A percentile compares a stretch with the other conserved stretches of the same genome.
phyloP scores from a whole-genome alignment of 345 rosid genomes.

The Brassica rapa region DNA sequence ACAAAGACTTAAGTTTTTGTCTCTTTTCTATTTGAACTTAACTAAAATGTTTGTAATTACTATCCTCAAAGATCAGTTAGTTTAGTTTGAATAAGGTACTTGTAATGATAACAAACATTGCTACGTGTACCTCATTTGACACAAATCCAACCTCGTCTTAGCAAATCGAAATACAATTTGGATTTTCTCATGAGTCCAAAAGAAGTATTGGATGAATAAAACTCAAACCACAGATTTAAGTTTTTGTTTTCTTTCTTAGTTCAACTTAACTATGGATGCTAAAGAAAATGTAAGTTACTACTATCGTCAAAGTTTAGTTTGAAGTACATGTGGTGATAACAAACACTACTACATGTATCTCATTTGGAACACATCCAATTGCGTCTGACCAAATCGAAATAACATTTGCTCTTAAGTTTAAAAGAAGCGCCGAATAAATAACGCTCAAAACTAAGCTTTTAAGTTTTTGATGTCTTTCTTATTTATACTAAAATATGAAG shows the following conservation, averaged over 20 bases:
- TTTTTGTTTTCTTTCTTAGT: neutral
- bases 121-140: neutral
- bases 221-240: neutral
- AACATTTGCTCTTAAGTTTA: too few species aligned
- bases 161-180: constrained; percentile 9
- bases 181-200: constrained; percentile 1
- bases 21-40: neutral
- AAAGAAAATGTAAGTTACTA: neutral
- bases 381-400: too few species aligned
- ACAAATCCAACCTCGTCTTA: neutral
- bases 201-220: constrained; percentile 16
- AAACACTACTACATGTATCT: too few species aligned
- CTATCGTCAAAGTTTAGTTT: neutral
- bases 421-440: too few species aligned
- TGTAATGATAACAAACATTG: neutral
- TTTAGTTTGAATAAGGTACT: neutral
- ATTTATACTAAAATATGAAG: too few species aligned
- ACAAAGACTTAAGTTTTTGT: neutral
- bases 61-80: neutral
- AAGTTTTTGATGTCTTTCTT: too few species aligned
- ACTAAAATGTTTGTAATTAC: neutral
- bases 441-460: too few species aligned
- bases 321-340: too few species aligned
- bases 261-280: neutral
- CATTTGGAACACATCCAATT: too few species aligned